Evolutionary conservation across 805 yeast genomes (phyloP), one percentile per base, ranked within the genome.

Genomic region (Candida wancherniae): DNA sequence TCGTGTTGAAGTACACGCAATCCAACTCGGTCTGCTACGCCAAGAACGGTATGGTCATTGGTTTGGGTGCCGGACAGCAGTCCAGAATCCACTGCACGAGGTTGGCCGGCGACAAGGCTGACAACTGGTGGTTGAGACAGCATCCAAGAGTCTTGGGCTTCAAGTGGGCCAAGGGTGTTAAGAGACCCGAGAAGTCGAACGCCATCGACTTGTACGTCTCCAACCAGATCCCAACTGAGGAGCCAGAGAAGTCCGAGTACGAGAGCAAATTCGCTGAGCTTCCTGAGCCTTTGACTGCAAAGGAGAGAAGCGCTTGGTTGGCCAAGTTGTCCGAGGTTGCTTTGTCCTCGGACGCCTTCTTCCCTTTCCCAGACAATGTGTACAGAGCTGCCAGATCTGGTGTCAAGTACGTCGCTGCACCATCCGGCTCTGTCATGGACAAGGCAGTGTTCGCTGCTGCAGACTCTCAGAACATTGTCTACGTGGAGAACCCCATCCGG

Each of bases 41-140:
- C 50, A 92, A 88, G 69, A 84, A 88, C 61, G 99, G 99, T 71
- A 92, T 92, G 99, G 95, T 92, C 40, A 78, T 92, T 53, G 99
- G 99, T 46, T 75, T 92, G 51, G 99, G 99, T 55, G 99, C 99
- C 39, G 99, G 99, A 47, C 99, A 92, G 73, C 99, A 92, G 70
- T 87, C 97, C 34, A 80, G 99, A 69, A 92, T 92, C 55, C 99
- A 92, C 71, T 92, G 99, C 71, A 92, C 98, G 29, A 82, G 99
- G 70, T 76, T 92, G 50, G 99, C 98, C 31, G 98, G 98, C 60
- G 98, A 92, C 57, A 92, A 92, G 73, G 96, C 97, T 46, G 97
- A 92, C 63, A 88, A 88, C 76, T 92, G 97, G 97, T 92, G 98
- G 98, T 75, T 92, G 56, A 83, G 99, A 73, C 97, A 92, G 65